These are phyloP conservation scores for Coix lacrymajobi DNA, from an alignment of 176 grass and related monocot genomes.

Conservation along the genomic window DNA sequence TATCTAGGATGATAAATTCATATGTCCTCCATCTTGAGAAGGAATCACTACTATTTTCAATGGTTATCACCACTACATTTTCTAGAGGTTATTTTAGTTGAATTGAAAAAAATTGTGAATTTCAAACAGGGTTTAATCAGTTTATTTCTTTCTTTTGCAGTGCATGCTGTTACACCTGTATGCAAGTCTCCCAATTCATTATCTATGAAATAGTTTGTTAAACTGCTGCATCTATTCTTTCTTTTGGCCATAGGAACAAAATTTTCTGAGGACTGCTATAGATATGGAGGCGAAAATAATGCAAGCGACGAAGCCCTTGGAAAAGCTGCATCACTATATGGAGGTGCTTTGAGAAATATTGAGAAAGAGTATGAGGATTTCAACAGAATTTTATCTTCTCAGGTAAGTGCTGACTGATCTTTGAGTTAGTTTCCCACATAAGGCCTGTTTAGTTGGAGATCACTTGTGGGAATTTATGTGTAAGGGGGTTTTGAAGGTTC, in stretches of 20 bases:
- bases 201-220: conserved; percentile 13
- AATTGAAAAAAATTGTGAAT: not conserved
- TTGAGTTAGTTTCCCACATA: not conserved
- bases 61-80: not conserved
- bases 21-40: conserved; percentile 14
- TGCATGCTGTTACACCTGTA: not conserved
- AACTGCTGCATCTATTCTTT: conserved; percentile 18
- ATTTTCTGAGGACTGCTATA: conserved; percentile 97
- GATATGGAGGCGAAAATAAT: conserved; percentile 84
- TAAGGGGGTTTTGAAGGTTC: not conserved
- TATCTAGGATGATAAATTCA: not conserved
- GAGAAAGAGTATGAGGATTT: conserved; percentile 96
- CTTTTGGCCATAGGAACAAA: conserved; percentile 66
- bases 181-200: not conserved
- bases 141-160: not conserved
- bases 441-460: not conserved
- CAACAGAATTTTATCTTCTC: conserved; percentile 71
- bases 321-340: conserved; percentile 78
- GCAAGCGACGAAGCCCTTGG: conserved; percentile 58
- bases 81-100: not conserved
- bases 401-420: conserved; percentile 38
- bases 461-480: not conserved
- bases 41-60: not conserved
- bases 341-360: conserved; percentile 91
- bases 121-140: not conserved